Evolutionary conservation across 768 basidiomycete species (phyloP).

Genomic region (Calvatia gigantea): DNA sequence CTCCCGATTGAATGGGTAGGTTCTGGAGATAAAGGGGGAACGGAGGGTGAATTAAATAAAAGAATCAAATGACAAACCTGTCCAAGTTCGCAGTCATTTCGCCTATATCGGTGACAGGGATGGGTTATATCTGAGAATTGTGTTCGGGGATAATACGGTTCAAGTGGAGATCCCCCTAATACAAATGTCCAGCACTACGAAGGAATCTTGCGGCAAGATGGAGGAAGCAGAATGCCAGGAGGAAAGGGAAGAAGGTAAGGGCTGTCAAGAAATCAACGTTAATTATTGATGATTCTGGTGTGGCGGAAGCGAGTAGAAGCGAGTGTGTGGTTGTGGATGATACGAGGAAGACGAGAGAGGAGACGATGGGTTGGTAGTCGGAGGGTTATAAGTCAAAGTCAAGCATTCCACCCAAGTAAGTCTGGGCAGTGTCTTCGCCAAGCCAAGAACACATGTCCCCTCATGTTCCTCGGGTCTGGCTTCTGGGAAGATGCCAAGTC

Average conservation of each 20-base stretch:
- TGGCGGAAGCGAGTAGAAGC: too few relatives aligned
- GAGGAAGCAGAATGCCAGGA: background rate
- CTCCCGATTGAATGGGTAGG: background rate
- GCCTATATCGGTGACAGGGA: background rate
- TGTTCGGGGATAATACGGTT: background rate
- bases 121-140: background rate
- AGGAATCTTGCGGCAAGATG: background rate
- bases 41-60: background rate
- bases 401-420: conserved; percentile 11
- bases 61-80: background rate
- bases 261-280: background rate
- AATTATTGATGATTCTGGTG: background rate
- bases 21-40: background rate
- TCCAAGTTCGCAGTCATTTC: background rate
- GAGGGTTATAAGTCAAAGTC: conserved; percentile 8
- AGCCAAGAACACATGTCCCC: conserved; percentile 12
- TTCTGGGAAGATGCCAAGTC: conserved; percentile 14
- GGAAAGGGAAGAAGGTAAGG: background rate
- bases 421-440: conserved; percentile 12
- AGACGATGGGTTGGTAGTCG: background rate
- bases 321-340: too few relatives aligned
- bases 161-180: background rate
- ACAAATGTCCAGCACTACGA: background rate
- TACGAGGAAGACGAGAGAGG: background rate
- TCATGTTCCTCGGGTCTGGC: conserved; percentile 11